A percentile compares a stretch with the other conserved stretches of the same genome.
Evolutionary conservation across 1,139 yeast genomes (phyloP).

Genomic region (Yamadazyma spencermartinsiae): DNA sequence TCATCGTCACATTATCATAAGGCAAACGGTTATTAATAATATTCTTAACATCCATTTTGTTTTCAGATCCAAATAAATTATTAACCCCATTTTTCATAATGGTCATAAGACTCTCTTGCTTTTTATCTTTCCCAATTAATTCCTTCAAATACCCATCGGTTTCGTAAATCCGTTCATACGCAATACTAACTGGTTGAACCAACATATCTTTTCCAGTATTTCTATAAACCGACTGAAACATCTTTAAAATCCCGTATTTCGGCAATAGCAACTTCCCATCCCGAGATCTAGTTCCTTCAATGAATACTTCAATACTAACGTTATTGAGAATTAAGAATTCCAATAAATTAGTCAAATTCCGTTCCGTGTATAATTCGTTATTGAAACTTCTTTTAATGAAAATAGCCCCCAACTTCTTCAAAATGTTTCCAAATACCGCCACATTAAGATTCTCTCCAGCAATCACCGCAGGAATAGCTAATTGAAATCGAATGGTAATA

Average conservation of each 20-base stretch:
- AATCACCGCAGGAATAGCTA: constrained; percentile 60
- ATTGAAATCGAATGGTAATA: constrained; percentile 55
- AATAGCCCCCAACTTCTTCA: constrained; percentile 48
- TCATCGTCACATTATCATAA: constrained; percentile 12
- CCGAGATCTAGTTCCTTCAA: constrained; percentile 68
- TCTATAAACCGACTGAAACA: constrained; percentile 46
- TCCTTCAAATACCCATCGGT: constrained; percentile 64
- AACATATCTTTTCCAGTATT: constrained; percentile 40
- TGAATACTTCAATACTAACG: constrained; percentile 59
- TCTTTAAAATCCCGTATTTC: constrained; percentile 63
- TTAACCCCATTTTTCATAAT: constrained; percentile 38
- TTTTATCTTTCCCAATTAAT: constrained; percentile 60
- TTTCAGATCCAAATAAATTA: constrained; percentile 21
- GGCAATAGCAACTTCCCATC: constrained; percentile 66
- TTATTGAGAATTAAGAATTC: constrained; percentile 55
- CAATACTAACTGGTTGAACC: constrained; percentile 60
- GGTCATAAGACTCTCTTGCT: constrained; percentile 42
- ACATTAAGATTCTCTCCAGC: constrained; percentile 73
- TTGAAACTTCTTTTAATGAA: constrained; percentile 48
- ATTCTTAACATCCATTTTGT: constrained; percentile 16
- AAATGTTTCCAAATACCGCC: constrained; percentile 53
- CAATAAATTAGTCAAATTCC: constrained; percentile 54
- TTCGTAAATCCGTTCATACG: constrained; percentile 68
- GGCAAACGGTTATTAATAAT: constrained; percentile 11
- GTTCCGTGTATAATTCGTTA: constrained; percentile 57